phyloP scores from a whole-genome alignment of 2,329 filamentous ascomycete species.

The Trichoderma asperellum region DNA sequence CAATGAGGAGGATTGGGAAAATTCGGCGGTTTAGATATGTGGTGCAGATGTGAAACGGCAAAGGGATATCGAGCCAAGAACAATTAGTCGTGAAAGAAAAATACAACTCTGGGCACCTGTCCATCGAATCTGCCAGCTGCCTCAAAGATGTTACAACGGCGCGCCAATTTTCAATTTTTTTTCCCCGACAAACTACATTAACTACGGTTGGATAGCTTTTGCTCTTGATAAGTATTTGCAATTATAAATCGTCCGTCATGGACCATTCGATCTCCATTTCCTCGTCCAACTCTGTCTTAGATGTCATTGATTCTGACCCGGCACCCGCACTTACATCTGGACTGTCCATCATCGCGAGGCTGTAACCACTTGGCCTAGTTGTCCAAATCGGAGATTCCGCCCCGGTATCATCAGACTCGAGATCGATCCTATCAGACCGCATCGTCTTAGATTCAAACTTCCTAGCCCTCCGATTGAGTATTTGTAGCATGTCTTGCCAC shows the following conservation, averaged over 20 bases:
- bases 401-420: not conserved
- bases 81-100: not conserved
- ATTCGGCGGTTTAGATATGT: not conserved
- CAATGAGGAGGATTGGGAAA: not conserved
- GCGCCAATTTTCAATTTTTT: not conserved
- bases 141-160: not conserved
- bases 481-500: slow-evolving; percentile 33
- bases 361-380: not conserved
- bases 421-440: not conserved
- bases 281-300: not conserved
- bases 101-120: not conserved
- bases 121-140: slow-evolving; percentile 14
- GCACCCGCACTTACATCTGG: not conserved
- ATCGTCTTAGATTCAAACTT: slow-evolving; percentile 9
- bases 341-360: not conserved
- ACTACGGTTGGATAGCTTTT: slow-evolving; percentile 3
- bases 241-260: not conserved
- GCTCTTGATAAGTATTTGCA: not conserved
- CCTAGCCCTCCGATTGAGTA: slow-evolving; percentile 9
- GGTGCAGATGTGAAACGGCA: not conserved
- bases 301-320: not conserved
- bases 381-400: not conserved
- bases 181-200: slow-evolving; percentile 5
- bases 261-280: not conserved
- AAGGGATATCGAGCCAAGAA: not conserved